Conservation (phyloP, 73 alveolate species). For the Tetrahymena elliotti region DNA sequence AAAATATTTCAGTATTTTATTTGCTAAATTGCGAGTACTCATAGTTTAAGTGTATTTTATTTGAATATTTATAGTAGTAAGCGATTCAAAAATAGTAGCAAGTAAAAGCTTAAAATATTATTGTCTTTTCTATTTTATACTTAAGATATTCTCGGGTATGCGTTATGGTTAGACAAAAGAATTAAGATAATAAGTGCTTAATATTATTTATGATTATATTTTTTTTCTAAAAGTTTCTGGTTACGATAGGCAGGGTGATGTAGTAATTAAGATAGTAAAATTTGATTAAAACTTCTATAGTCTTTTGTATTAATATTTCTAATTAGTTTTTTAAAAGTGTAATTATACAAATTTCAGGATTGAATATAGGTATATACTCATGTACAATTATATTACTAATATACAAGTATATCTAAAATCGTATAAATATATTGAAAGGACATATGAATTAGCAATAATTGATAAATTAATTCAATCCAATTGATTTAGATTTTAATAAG, state of each 20-base stretch:
- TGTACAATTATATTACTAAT: too few relatives aligned
- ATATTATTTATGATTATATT: too few relatives aligned
- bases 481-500: background rate
- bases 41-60: too few relatives aligned
- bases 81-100: background rate
- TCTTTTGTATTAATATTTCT: too few relatives aligned
- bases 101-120: background rate
- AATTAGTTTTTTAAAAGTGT: background rate
- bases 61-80: background rate
- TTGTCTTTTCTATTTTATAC: background rate
- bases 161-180: background rate
- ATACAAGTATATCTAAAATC: too few relatives aligned
- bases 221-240: background rate
- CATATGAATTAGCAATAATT: background rate
- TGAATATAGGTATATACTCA: too few relatives aligned
- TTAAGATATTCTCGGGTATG: background rate
- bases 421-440: too few relatives aligned
- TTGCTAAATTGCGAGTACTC: too few relatives aligned
- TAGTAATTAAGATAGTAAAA: background rate
- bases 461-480: background rate
- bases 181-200: background rate
- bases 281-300: background rate
- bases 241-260: background rate
- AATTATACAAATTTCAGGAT: too few relatives aligned
- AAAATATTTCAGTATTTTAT: too few relatives aligned